Evolutionary conservation across 805 yeast genomes (phyloP).

Genomic region (Lipomyces kockii): DNA sequence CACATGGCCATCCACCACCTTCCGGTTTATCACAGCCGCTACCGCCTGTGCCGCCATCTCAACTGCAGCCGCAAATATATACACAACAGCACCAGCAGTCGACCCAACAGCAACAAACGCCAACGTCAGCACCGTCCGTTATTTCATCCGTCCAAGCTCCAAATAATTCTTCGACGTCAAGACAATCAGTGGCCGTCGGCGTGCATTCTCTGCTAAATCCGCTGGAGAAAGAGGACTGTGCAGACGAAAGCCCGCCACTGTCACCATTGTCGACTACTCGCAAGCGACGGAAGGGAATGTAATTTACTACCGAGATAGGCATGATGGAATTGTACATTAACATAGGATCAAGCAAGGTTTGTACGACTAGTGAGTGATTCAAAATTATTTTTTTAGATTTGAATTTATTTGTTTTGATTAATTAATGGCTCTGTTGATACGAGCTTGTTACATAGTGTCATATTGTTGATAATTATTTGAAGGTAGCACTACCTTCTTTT

Average conservation of each 20-base stretch:
- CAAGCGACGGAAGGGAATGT: constrained; percentile 28
- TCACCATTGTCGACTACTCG: constrained; percentile 32
- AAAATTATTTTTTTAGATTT: neutral
- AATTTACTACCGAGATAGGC: neutral
- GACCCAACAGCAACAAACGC: constrained; percentile 3
- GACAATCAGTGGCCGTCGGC: constrained; percentile 22
- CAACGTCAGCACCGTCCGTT: neutral
- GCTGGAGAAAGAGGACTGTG: constrained; percentile 23
- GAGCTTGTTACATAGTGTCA: neutral
- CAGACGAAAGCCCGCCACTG: constrained; percentile 31
- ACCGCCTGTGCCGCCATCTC: constrained; percentile 9
- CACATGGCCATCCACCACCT: constrained; percentile 2
- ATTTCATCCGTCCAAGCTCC: neutral
- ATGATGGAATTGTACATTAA: neutral
- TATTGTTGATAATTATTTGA: neutral
- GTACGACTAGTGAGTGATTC: constrained; percentile 1
- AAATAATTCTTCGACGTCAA: neutral
- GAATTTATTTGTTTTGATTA: neutral
- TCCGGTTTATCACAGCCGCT: neutral
- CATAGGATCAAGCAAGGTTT: neutral
- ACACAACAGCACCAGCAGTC: constrained; percentile 1
- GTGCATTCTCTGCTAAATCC: constrained; percentile 32
- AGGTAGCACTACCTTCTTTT: neutral
- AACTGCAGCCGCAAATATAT: constrained; percentile 10
- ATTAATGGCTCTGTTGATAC: neutral